These are phyloP conservation scores for Persicaria maculosa DNA, from an alignment of 148 eudicot species.

Conservation along the genomic window DNA sequence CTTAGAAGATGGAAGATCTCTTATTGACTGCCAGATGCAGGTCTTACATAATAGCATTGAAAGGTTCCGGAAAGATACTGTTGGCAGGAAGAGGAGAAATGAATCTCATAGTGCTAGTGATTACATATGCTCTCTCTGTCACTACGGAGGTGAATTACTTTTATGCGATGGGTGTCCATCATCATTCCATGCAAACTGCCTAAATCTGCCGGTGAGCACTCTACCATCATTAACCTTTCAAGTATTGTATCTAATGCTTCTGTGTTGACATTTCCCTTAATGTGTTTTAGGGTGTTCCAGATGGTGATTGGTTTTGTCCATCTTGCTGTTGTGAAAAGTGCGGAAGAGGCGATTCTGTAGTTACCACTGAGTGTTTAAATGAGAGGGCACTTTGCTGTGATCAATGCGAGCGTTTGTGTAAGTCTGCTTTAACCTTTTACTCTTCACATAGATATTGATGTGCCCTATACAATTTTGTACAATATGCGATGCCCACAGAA, in stretches of 20 bases:
- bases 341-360: constrained; percentile 31
- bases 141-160: constrained; percentile 77
- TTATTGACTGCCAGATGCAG: constrained; percentile 66
- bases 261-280: not conserved
- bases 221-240: not conserved
- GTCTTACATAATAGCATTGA: constrained; percentile 21
- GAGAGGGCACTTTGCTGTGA: constrained; percentile 41
- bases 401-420: constrained; percentile 85
- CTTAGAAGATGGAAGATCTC: constrained; percentile 63
- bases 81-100: constrained; percentile 19
- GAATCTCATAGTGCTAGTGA: constrained; percentile 52
- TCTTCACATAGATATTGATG: not conserved
- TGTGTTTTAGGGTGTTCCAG: constrained; percentile 59
- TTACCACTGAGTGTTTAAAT: constrained; percentile 16
- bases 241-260: not conserved
- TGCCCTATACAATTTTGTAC: not conserved
- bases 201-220: constrained; percentile 55
- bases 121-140: constrained; percentile 90
- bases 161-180: constrained; percentile 84
- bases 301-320: constrained; percentile 94
- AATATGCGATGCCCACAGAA: not conserved
- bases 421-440: constrained; percentile 20
- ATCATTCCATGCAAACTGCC: constrained; percentile 85
- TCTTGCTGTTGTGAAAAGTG: constrained; percentile 86
- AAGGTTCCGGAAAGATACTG: constrained; percentile 19